A percentile compares a stretch with the other conserved stretches of the same genome.
phyloP scores from a whole-genome alignment of 1,284 basidiomycete species.

The Austroboletus niveus region DNA sequence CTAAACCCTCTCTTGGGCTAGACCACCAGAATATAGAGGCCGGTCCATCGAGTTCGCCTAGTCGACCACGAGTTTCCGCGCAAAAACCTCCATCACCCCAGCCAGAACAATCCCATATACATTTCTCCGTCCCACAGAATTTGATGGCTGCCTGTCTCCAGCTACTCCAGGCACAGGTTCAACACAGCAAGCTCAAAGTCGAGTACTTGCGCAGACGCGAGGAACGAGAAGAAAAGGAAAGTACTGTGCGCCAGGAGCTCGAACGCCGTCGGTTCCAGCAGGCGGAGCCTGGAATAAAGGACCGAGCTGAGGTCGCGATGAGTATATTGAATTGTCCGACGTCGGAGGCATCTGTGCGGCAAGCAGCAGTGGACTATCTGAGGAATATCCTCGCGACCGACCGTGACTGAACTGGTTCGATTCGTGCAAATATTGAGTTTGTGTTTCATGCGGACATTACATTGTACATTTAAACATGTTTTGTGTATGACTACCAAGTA shows the following conservation, averaged over 20 bases:
- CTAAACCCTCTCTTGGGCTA: slow-evolving; percentile 11
- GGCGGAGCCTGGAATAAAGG: slow-evolving; percentile 53
- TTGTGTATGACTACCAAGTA: slow-evolving; percentile 4
- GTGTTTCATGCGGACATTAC: slow-evolving; percentile 7
- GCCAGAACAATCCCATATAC: slow-evolving; percentile 41
- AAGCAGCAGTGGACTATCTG: slow-evolving; percentile 66
- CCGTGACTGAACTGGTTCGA: slow-evolving; percentile 32
- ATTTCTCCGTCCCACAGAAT: slow-evolving; percentile 53
- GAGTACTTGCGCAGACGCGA: slow-evolving; percentile 63
- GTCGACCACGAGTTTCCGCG: slow-evolving; percentile 26
- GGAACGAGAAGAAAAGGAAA: slow-evolving; percentile 60
- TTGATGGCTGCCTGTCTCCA: slow-evolving; percentile 58
- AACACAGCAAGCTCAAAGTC: slow-evolving; percentile 57
- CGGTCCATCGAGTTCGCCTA: slow-evolving; percentile 19
- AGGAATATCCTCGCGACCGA: slow-evolving; percentile 51
- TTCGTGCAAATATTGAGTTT: slow-evolving; percentile 10
- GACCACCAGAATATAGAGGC: slow-evolving; percentile 20
- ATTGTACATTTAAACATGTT: slow-evolving; percentile 9
- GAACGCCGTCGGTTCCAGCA: slow-evolving; percentile 47
- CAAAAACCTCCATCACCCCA: slow-evolving; percentile 18
- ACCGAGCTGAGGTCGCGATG: slow-evolving; percentile 62
- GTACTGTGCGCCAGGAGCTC: slow-evolving; percentile 43
- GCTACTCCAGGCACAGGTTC: slow-evolving; percentile 54
- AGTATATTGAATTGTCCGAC: slow-evolving; percentile 54
- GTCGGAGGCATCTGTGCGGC: slow-evolving; percentile 56